Evolutionary conservation across 2,329 filamentous ascomycete species (phyloP).

Genomic region (Nannizziopsis barbatae): DNA sequence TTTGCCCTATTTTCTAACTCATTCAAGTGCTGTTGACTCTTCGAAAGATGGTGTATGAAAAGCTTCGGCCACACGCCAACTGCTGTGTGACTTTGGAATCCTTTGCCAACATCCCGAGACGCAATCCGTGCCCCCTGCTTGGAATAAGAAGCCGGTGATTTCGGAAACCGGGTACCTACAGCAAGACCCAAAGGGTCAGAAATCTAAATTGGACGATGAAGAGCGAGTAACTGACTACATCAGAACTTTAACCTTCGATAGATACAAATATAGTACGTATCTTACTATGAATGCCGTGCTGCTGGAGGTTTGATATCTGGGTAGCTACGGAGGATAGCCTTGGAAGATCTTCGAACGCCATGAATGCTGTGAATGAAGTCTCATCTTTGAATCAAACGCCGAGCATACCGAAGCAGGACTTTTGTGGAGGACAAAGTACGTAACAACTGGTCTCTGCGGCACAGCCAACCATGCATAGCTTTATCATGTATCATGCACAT

Average conservation of each 20-base stretch:
- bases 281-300: too few relatives aligned
- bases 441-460: too few relatives aligned
- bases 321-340: neutral
- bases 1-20: neutral
- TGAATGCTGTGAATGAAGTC: neutral
- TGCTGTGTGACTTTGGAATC: constrained; percentile 5
- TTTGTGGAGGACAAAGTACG: neutral
- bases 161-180: constrained; percentile 8
- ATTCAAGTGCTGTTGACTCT: neutral
- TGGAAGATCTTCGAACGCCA: neutral
- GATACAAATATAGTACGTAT: too few relatives aligned
- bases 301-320: too few relatives aligned
- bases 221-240: too few relatives aligned
- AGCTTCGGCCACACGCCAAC: constrained; percentile 4
- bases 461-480: too few relatives aligned
- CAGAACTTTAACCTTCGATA: too few relatives aligned
- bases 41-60: too few relatives aligned
- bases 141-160: neutral
- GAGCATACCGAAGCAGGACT: neutral
- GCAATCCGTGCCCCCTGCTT: neutral
- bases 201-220: too few relatives aligned
- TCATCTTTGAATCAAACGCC: neutral
- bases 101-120: constrained; percentile 3
- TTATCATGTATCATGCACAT: too few relatives aligned
- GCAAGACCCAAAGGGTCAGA: neutral